Evolutionary conservation across 768 basidiomycete genomes (phyloP), one percentile per base, ranked within the genome.

Genomic region (Chlorophyllum brunneum): DNA sequence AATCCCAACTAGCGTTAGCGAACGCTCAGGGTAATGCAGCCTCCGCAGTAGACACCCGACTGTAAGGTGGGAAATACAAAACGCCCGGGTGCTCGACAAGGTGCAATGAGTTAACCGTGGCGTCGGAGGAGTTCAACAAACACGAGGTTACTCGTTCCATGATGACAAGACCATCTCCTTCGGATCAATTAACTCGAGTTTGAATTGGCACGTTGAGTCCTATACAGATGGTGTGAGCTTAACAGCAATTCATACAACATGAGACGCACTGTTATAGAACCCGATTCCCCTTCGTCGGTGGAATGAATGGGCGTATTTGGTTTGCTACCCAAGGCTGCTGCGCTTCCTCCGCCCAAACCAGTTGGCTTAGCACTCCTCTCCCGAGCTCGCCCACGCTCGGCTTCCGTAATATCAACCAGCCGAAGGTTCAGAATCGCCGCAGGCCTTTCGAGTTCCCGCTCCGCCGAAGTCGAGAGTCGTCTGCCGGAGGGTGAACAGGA

Each of bases 361-460:
- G 18, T 56, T 40, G 30, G 53, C 18, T 33, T 51, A 39, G 42
- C 48, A 2, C 39, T 59, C 34, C 63, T 57, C 24, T 58, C 59
- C 20, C 58, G 58, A 22, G 53, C 44, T 39, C 51, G 43, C 5
- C 51, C 51, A 22, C 51, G 51, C 26, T 53, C 51, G 15, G 54
- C 59, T 22, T 60, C 63, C 6, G 48, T 53, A 36, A 61, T 62
- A 3, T 63, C 64, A 22, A 71, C 69, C 6, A 70, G 54, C 27
- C 65, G 59, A 3, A 70, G 59, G 36, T 68, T 68, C 16, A 71
- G 51, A 16, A 68, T 65, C 1, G 65, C 64, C 3, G 63, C 62
- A 10, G 66, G 59, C 24, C 54, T 57, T 11, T 27, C 51, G 0
- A 61, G 56, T 39, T 60, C 63, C 18, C 56, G 61, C 11, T 36